Conservation (phyloP, 2,329 filamentous ascomycete species). For the Fusarium tanahbumbuense region DNA sequence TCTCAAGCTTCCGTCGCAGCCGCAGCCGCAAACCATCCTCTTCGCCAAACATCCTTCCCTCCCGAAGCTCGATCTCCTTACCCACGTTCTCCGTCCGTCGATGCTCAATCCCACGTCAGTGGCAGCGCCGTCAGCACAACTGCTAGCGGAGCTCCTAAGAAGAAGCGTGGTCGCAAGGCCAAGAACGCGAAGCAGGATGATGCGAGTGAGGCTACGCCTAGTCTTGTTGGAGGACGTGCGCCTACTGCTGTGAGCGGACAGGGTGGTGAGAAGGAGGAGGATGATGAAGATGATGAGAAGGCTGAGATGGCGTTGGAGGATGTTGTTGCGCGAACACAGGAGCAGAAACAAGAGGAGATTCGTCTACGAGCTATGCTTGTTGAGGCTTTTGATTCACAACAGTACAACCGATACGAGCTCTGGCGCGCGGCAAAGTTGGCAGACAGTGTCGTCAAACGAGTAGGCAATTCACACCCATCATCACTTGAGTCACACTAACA, state of each 20-base stretch:
- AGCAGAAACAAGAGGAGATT: slow-evolving; percentile 73
- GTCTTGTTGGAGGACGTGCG: slow-evolving; percentile 56
- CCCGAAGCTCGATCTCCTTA: slow-evolving; percentile 69
- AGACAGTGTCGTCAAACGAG: slow-evolving; percentile 75
- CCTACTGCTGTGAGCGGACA: slow-evolving; percentile 59
- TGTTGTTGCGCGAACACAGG: slow-evolving; percentile 71
- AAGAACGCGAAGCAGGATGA: slow-evolving; percentile 63
- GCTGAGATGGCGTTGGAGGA: slow-evolving; percentile 68
- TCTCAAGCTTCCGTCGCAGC: slow-evolving; percentile 66
- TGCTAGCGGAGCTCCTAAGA: slow-evolving; percentile 58
- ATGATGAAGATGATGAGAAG: slow-evolving; percentile 68
- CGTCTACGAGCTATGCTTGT: slow-evolving; percentile 70
- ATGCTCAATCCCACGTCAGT: slow-evolving; percentile 69
- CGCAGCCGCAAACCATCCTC: slow-evolving; percentile 67
- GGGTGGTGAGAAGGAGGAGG: slow-evolving; percentile 60
- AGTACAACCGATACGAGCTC: slow-evolving; percentile 76
- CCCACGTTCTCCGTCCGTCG: slow-evolving; percentile 73
- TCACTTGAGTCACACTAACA: slow-evolving; percentile 14
- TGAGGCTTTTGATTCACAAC: slow-evolving; percentile 71
- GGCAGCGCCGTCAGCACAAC: slow-evolving; percentile 67
- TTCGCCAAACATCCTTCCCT: slow-evolving; percentile 85
- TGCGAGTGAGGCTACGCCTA: slow-evolving; percentile 58
- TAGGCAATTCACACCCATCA: slow-evolving; percentile 50
- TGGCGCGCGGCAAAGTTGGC: slow-evolving; percentile 77
- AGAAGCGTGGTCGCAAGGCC: slow-evolving; percentile 72